These are phyloP conservation scores for Sporothrix inflata DNA, from an alignment of 2,329 filamentous ascomycete species.

Conservation along the genomic window DNA sequence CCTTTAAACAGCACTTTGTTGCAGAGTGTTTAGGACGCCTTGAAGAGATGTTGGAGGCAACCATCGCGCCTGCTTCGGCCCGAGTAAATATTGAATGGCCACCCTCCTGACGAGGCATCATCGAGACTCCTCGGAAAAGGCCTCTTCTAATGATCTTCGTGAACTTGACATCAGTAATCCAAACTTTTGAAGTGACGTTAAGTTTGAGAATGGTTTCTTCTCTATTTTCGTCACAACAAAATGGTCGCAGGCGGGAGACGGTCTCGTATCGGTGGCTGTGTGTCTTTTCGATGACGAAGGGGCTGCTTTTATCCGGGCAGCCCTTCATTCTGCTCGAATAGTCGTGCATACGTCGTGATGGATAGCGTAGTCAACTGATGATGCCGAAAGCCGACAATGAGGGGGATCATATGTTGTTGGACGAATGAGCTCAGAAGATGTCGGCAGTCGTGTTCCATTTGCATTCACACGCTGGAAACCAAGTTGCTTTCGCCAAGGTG, in stretches of 20 bases:
- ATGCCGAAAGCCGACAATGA: background rate
- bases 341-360: background rate
- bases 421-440: background rate
- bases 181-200: background rate
- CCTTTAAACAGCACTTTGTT: background rate
- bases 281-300: background rate
- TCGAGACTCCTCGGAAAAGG: background rate
- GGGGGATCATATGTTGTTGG: background rate
- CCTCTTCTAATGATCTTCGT: background rate
- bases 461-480: background rate
- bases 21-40: background rate
- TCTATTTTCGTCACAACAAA: background rate
- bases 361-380: background rate
- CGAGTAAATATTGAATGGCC: background rate
- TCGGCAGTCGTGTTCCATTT: background rate
- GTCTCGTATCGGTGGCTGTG: background rate
- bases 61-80: background rate
- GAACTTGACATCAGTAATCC: background rate
- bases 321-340: background rate
- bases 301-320: background rate
- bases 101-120: background rate
- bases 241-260: background rate
- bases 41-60: background rate
- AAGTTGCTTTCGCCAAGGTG: background rate
- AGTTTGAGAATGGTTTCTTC: background rate